Conservation (phyloP, 345 rosid species). For the Jatropha curcas region DNA sequence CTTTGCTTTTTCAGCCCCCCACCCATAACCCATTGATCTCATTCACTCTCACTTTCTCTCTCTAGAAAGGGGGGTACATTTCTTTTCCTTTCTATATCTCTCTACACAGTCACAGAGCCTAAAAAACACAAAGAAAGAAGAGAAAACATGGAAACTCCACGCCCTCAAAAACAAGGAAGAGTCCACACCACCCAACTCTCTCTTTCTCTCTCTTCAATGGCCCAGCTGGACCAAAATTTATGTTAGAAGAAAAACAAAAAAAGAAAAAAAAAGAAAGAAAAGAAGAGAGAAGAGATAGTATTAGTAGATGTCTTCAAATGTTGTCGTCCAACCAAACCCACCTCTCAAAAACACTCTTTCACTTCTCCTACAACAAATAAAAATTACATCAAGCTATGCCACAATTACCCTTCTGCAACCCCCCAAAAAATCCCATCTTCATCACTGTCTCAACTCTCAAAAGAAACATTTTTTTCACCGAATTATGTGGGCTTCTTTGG, state of each 20-base stretch:
- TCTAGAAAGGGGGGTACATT: background rate
- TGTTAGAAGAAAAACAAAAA: conserved; percentile 21
- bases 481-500: conserved; percentile 85
- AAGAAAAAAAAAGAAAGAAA: conserved; percentile 25
- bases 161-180: conserved; percentile 27
- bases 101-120: background rate
- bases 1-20: conserved; percentile 26
- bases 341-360: conserved; percentile 21
- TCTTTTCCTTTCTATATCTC: conserved; percentile 12
- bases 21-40: background rate
- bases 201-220: conserved; percentile 45
- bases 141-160: conserved; percentile 34
- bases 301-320: conserved; percentile 32
- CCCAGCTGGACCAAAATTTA: conserved; percentile 62
- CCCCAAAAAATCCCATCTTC: conserved; percentile 63
- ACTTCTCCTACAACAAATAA: conserved; percentile 17
- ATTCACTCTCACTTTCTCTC: conserved; percentile 12
- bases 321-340: conserved; percentile 56
- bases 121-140: conserved; percentile 17
- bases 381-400: conserved; percentile 26
- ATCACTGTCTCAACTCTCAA: conserved; percentile 48
- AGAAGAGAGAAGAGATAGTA: conserved; percentile 22
- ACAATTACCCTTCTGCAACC: conserved; percentile 75
- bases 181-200: conserved; percentile 34
- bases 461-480: conserved; percentile 38